phyloP scores from a whole-genome alignment of 257 asterid species.

The Fraxinus cuspidata region DNA sequence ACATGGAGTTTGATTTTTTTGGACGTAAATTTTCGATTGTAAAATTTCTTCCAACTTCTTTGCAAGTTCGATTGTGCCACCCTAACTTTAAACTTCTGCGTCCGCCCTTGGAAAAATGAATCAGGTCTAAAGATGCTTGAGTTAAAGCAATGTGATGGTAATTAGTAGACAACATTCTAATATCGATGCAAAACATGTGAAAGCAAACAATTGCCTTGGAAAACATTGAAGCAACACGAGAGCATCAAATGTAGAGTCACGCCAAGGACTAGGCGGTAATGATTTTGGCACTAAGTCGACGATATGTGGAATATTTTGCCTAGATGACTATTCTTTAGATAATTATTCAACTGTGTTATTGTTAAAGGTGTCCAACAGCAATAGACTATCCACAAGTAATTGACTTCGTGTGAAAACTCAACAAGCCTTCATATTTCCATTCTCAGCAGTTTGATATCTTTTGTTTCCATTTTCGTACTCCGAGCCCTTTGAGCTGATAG shows the following conservation, averaged over 20 bases:
- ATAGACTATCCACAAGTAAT: conserved; percentile 33
- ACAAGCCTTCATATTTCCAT: conserved; percentile 31
- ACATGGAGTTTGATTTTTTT: too few species aligned
- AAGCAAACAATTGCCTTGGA: neutral
- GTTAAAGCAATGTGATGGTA: neutral
- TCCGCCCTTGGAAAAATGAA: too few species aligned
- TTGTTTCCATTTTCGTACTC: neutral
- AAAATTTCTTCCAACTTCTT: too few species aligned
- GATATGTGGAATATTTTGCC: too few species aligned
- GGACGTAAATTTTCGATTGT: too few species aligned
- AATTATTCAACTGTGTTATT: neutral
- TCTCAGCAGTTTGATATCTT: conserved; percentile 25
- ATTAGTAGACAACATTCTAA: neutral
- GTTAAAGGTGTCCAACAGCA: neutral
- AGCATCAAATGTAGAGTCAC: too few species aligned
- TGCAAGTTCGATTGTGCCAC: too few species aligned
- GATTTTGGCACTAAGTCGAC: neutral
- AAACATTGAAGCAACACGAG: neutral
- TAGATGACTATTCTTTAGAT: too few species aligned
- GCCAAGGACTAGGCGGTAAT: neutral
- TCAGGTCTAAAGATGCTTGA: neutral
- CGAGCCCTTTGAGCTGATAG: conserved; percentile 30
- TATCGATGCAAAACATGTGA: neutral
- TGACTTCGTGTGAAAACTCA: conserved; percentile 31
- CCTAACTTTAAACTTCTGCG: too few species aligned